Evolutionary conservation across 2,329 filamentous ascomycete species (phyloP).

Genomic region (Botrytis hyacinthi): DNA sequence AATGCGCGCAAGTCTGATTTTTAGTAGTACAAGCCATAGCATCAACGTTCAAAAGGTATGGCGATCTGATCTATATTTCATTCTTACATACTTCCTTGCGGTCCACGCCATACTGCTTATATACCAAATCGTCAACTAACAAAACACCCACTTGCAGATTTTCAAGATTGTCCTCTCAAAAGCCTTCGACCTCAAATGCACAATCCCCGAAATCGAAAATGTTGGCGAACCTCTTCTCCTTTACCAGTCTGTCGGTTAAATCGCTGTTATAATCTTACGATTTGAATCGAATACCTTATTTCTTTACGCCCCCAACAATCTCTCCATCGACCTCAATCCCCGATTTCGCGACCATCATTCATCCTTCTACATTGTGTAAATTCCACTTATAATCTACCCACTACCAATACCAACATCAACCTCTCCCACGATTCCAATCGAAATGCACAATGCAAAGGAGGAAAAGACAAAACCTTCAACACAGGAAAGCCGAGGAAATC

Average conservation of each 20-base stretch:
- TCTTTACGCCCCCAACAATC: background rate
- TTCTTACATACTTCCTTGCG: background rate
- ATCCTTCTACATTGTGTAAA: constrained; percentile 5
- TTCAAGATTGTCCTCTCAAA: constrained; percentile 99
- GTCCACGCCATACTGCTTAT: background rate
- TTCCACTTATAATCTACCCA: background rate
- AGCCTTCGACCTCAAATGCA: constrained; percentile 97
- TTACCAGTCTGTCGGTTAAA: constrained; percentile 61
- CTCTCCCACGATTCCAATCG: background rate
- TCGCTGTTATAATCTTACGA: background rate
- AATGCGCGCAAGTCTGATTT: constrained; percentile 96
- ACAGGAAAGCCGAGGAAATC: background rate
- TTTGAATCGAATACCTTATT: background rate
- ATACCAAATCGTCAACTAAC: constrained; percentile 12
- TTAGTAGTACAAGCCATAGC: constrained; percentile 97
- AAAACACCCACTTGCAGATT: constrained; percentile 60
- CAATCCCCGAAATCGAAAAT: constrained; percentile 98
- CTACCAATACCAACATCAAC: background rate
- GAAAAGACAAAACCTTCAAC: background rate
- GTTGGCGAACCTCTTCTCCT: constrained; percentile 92
- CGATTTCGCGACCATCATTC: background rate
- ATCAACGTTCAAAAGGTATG: constrained; percentile 98
- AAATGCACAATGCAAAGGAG: background rate
- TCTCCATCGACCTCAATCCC: background rate
- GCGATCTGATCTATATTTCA: background rate